Evolutionary conservation across 257 asterid genomes (phyloP).

Genomic region (Asclepias syriaca): DNA sequence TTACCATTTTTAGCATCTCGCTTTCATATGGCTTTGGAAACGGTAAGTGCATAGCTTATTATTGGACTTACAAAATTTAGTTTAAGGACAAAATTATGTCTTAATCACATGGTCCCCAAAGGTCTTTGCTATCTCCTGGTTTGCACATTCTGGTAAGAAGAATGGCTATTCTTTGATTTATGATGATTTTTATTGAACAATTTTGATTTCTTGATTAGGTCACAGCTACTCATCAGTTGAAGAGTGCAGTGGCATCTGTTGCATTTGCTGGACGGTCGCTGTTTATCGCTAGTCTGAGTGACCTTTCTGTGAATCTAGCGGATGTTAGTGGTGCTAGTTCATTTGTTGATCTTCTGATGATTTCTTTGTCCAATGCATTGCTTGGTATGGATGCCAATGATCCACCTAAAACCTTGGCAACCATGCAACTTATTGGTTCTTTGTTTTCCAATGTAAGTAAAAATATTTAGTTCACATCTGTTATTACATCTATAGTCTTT

Average conservation of each 20-base stretch:
- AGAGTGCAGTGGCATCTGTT: conserved; percentile 89
- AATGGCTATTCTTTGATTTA: conserved; percentile 14
- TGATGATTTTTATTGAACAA: conserved; percentile 4
- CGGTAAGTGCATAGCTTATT: conserved; percentile 50
- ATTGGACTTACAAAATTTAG: background rate
- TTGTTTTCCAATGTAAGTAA: conserved; percentile 78
- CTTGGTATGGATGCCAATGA: conserved; percentile 99
- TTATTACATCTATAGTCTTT: conserved; percentile 7
- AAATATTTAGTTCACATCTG: conserved; percentile 17
- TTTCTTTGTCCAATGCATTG: conserved; percentile 83
- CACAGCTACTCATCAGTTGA: conserved; percentile 99
- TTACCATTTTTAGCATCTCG: conserved; percentile 88
- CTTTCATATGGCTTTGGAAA: conserved; percentile 97
- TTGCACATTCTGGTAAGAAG: background rate
- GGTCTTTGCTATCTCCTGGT: background rate
- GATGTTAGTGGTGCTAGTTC: conserved; percentile 47
- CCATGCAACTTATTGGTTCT: conserved; percentile 94
- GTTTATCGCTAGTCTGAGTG: conserved; percentile 54
- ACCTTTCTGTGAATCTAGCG: conserved; percentile 36
- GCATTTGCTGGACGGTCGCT: conserved; percentile 88
- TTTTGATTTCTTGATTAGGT: conserved; percentile 44
- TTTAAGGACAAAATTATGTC: conserved; percentile 7
- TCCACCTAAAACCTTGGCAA: conserved; percentile 98
- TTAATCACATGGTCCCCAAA: background rate
- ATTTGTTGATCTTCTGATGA: conserved; percentile 70